Evolutionary conservation across 2,329 filamentous ascomycete genomes (phyloP), one percentile per base, ranked within the genome.

Genomic region (Fusarium haematococcum): DNA sequence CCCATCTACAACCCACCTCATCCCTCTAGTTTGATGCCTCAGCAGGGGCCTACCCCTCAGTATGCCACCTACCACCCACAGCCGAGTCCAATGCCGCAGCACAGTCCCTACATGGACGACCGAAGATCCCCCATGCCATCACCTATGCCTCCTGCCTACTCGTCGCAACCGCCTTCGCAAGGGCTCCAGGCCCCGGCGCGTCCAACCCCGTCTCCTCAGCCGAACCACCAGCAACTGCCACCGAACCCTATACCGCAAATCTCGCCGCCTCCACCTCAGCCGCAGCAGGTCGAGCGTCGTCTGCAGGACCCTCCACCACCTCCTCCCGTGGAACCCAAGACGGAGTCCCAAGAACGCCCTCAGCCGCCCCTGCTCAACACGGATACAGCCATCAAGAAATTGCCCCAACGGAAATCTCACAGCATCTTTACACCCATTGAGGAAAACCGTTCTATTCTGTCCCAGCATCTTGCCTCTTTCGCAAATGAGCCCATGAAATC

Each of bases 371-470:
- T 87, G 50, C 79, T 88, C 62, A 89, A 89, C 75, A 90, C 86
- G 7, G 86, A 86, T 58, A 82, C 83, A 39, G 85, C 85, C 20
- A 88, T 91, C 71, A 90, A 90, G 82, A 91, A 89, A 75, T 85
- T 94, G 73, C 92, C 93, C 3, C 93, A 92, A 78, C 92, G 94
- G 37, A 95, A 95, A 81, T 92, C 93, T 25, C 93, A 95, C 80
- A 98, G 95, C 82, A 98, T 99, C 69, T 98, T 98, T 81, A 99
- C 97, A 0, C 97, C 97, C 0, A 97, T 99, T 72, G 97, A 98
- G 78, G 95, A 98, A 81, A 95, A 93, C 77, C 90, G 94, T 58
- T 98, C 95, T 1, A 92, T 98, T 68, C 85, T 98, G 50, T 95
- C 94, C 14, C 94, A 96, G 74, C 95, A 98, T 81, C 92, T 94